Percentiles rank a stretch among this genome's conserved stretches.
Conservation (phyloP, 345 rosid genomes). For the Mercurialis annua region DNA sequence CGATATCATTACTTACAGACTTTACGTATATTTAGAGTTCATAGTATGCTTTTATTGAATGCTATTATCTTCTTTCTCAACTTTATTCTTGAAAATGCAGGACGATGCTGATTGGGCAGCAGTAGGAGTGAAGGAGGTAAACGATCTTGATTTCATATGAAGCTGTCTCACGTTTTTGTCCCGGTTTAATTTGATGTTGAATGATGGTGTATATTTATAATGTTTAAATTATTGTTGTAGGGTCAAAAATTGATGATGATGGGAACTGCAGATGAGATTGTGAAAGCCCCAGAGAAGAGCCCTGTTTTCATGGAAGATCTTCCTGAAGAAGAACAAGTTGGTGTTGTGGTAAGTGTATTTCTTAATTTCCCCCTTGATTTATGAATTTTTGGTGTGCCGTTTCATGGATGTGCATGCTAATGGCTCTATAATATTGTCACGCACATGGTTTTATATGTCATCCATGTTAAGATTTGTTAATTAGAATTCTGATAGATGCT, state of each 20-base stretch:
- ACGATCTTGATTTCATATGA: slow-evolving; percentile 13
- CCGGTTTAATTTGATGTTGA: slow-evolving; percentile 1
- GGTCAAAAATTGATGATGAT: slow-evolving; percentile 99
- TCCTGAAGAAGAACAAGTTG: slow-evolving; percentile 90
- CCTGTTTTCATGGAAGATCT: slow-evolving; percentile 93
- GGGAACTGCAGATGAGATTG: slow-evolving; percentile 97
- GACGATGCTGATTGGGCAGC: slow-evolving; percentile 91
- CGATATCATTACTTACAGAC: too few species aligned
- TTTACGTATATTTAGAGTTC: neutral
- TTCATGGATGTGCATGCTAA: neutral
- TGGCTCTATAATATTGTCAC: neutral
- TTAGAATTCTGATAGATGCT: neutral
- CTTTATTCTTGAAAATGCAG: slow-evolving; percentile 35
- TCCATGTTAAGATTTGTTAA: neutral
- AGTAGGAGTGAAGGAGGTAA: slow-evolving; percentile 77
- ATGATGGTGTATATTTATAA: neutral
- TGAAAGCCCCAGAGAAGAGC: slow-evolving; percentile 93
- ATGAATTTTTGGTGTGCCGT: neutral
- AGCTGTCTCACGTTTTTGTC: neutral
- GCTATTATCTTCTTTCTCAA: slow-evolving; percentile 5
- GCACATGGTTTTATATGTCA: neutral
- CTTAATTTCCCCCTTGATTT: neutral
- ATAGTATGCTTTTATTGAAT: slow-evolving; percentile 11
- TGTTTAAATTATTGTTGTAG: slow-evolving; percentile 31
- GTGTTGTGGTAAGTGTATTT: slow-evolving; percentile 46